A percentile compares a stretch with the other conserved stretches of the same genome.
Evolutionary conservation across 768 basidiomycete species (phyloP).

Genomic region (Leccinum incarnatum): DNA sequence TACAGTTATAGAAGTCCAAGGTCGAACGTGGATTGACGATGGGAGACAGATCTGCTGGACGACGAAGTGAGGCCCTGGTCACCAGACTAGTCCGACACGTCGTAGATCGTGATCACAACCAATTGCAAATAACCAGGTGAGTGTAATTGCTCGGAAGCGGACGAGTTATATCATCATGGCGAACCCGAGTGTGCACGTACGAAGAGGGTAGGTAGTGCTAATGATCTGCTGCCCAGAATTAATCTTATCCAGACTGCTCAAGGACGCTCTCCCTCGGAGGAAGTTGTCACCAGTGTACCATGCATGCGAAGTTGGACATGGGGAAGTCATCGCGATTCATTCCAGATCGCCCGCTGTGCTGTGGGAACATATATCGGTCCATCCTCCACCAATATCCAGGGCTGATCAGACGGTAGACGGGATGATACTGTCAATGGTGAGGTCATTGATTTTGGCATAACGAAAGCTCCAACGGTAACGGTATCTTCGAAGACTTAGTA

Average conservation of each 20-base stretch:
- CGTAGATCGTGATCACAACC: constrained; percentile 17
- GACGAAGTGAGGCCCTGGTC: not conserved
- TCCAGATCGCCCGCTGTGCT: too few relatives aligned
- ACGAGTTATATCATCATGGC: too few relatives aligned
- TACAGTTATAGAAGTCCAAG: not conserved
- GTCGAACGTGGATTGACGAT: not conserved
- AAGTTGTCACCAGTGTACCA: too few relatives aligned
- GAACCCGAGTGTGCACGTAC: too few relatives aligned
- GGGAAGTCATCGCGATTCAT: too few relatives aligned
- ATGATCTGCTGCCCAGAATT: too few relatives aligned
- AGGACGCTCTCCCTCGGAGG: too few relatives aligned
- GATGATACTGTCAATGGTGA: constrained; percentile 33
- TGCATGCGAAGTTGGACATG: too few relatives aligned
- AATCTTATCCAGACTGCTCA: too few relatives aligned
- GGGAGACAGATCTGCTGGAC: not conserved
- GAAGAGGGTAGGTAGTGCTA: too few relatives aligned
- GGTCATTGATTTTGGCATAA: constrained; percentile 50
- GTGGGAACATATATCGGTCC: too few relatives aligned
- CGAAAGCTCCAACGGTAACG: constrained; percentile 64
- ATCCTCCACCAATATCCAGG: not conserved
- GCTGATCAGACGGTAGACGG: not conserved
- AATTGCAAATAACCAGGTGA: constrained; percentile 48
- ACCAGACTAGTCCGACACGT: not conserved
- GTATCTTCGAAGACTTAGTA: constrained; percentile 47
- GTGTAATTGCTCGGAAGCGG: too few relatives aligned